A percentile compares a stretch with the other conserved stretches of the same genome.
Conservation (phyloP, 1,284 basidiomycete species). For the Pascua guehoae region DNA sequence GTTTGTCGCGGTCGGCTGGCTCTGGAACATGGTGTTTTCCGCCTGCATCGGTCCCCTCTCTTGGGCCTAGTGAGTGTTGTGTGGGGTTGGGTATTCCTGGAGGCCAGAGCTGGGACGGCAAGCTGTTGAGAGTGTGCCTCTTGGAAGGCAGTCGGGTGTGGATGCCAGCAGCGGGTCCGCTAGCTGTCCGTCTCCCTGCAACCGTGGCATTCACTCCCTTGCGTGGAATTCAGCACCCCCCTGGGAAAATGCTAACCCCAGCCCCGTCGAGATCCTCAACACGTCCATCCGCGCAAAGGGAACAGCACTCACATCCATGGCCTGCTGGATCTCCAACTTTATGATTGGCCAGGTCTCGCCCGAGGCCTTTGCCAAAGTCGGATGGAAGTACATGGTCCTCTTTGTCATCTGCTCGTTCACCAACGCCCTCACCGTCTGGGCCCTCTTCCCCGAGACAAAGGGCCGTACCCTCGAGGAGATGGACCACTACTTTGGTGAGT, state of each 20-base stretch:
- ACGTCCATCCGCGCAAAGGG: slow-evolving; percentile 61
- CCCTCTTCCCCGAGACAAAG: slow-evolving; percentile 47
- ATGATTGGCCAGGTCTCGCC: slow-evolving; percentile 48
- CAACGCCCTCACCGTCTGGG: slow-evolving; percentile 61
- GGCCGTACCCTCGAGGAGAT: slow-evolving; percentile 55
- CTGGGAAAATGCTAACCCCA: not conserved
- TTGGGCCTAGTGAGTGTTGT: slow-evolving; percentile 1
- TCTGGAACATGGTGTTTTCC: slow-evolving; percentile 17
- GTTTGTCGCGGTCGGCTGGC: slow-evolving; percentile 17
- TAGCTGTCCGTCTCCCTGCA: too few relatives aligned
- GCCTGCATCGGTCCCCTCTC: slow-evolving; percentile 23
- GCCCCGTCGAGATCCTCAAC: slow-evolving; percentile 54
- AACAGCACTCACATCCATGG: slow-evolving; percentile 58
- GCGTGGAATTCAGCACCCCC: too few relatives aligned
- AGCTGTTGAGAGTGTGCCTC: too few relatives aligned
- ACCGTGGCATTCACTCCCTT: too few relatives aligned
- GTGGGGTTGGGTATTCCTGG: too few relatives aligned
- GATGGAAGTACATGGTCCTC: slow-evolving; percentile 55
- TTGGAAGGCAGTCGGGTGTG: too few relatives aligned
- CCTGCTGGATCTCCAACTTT: slow-evolving; percentile 53
- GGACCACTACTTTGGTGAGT: slow-evolving; percentile 55
- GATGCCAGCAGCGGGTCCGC: too few relatives aligned
- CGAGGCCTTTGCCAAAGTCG: slow-evolving; percentile 42
- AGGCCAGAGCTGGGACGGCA: too few relatives aligned
- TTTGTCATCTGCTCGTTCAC: slow-evolving; percentile 62